Percentiles rank a stretch among this genome's conserved stretches.
phyloP scores from a whole-genome alignment of 2,329 filamentous ascomycete genomes.

The Didymosphaeria variabile region DNA sequence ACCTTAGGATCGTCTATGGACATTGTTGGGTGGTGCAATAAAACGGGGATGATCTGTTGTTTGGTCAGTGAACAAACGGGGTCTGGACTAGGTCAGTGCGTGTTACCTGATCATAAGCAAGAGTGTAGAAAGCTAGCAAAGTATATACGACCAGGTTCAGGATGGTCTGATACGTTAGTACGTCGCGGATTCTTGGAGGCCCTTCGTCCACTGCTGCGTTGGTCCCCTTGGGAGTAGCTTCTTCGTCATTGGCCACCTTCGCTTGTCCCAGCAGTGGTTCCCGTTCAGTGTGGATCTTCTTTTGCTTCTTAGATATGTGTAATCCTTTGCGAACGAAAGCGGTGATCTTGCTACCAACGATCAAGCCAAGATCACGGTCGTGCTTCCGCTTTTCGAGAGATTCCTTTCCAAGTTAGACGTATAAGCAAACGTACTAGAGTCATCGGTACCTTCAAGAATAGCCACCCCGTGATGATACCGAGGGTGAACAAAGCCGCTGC shows the following conservation, averaged over 20 bases:
- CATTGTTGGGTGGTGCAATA: conserved; percentile 78
- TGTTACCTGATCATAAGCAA: conserved; percentile 78
- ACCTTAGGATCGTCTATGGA: conserved; percentile 62
- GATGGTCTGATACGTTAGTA: conserved; percentile 77
- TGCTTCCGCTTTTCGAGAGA: conserved; percentile 78
- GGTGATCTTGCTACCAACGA: conserved; percentile 73
- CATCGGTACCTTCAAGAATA: conserved; percentile 76
- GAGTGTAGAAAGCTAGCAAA: conserved; percentile 80
- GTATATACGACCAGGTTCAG: conserved; percentile 82
- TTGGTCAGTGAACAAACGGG: conserved; percentile 16
- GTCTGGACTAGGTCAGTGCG: background rate
- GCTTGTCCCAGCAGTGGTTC: conserved; percentile 42
- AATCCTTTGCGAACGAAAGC: conserved; percentile 34
- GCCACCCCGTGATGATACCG: conserved; percentile 74
- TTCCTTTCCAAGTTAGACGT: conserved; percentile 62
- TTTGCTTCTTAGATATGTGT: conserved; percentile 21
- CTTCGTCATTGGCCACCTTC: conserved; percentile 31
- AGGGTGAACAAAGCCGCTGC: conserved; percentile 79
- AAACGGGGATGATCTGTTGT: conserved; percentile 75
- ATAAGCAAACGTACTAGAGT: background rate
- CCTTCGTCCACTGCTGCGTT: conserved; percentile 21
- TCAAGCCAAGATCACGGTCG: conserved; percentile 76
- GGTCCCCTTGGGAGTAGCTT: conserved; percentile 15
- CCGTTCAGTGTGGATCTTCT: conserved; percentile 27
- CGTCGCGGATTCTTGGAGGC: conserved; percentile 63